Percentiles rank a stretch among this genome's conserved stretches.
Conservation (phyloP, 2,329 filamentous ascomycete species). For the Venturia asperata region DNA sequence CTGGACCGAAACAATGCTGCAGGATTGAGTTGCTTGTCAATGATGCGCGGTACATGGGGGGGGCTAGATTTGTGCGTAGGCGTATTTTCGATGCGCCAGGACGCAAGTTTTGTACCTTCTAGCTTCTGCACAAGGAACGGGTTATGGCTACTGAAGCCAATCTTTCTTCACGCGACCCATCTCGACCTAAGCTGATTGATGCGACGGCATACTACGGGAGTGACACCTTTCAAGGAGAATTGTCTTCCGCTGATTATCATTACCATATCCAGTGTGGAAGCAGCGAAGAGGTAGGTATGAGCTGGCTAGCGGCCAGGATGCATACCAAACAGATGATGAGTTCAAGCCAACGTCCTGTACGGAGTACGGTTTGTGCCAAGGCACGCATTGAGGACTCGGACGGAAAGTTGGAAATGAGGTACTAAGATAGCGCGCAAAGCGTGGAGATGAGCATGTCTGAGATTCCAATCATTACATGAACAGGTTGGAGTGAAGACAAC, state of each 20-base stretch:
- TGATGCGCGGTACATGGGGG: background rate
- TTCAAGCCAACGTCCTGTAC: too few relatives aligned
- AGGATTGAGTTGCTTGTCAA: background rate
- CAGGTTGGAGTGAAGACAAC: background rate
- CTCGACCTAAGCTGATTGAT: too few relatives aligned
- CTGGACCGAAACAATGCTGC: background rate
- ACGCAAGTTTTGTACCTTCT: background rate
- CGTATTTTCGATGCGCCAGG: background rate
- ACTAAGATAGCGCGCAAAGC: background rate
- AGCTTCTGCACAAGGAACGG: background rate
- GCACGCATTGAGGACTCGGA: too few relatives aligned
- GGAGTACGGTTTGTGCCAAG: too few relatives aligned
- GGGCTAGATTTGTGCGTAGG: background rate
- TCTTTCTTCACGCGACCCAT: too few relatives aligned
- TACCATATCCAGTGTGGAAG: too few relatives aligned
- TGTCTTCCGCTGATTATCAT: too few relatives aligned
- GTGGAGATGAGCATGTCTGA: slow-evolving; percentile 5
- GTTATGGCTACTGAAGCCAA: background rate
- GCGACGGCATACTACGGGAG: too few relatives aligned
- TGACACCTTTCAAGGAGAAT: too few relatives aligned
- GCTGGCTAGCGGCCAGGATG: too few relatives aligned
- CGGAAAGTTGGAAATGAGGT: background rate
- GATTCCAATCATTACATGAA: background rate
- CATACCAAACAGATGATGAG: too few relatives aligned
- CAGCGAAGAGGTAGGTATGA: too few relatives aligned